A percentile compares a stretch with the other conserved stretches of the same genome.
These are phyloP conservation scores for Gastrolobium bilobum DNA, from an alignment of 306 rosid species.

Conservation along the genomic window DNA sequence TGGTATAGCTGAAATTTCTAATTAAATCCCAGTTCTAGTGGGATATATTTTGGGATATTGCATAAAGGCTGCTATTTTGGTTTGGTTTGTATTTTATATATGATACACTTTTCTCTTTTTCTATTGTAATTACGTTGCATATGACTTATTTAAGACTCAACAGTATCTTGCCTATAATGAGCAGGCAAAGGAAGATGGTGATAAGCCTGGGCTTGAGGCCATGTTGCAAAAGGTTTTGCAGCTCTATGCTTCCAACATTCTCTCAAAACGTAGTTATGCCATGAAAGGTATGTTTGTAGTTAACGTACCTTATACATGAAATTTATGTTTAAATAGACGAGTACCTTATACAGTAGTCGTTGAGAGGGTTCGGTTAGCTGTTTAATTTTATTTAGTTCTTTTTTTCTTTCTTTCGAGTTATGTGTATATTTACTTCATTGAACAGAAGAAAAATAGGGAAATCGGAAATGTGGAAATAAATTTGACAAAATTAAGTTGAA, in stretches of 20 bases:
- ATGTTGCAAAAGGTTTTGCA: conserved; percentile 96
- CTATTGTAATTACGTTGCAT: not conserved
- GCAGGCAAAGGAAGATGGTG: conserved; percentile 94
- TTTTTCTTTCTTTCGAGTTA: conserved; percentile 6
- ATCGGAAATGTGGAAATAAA: conserved; percentile 1
- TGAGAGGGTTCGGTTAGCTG: not conserved
- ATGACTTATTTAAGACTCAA: conserved; percentile 25
- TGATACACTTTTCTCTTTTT: conserved; percentile 26
- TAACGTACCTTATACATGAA: conserved; percentile 1
- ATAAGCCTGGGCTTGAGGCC: conserved; percentile 97
- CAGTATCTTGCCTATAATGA: conserved; percentile 49
- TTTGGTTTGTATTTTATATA: conserved; percentile 16
- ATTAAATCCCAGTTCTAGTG: conserved; percentile 1
- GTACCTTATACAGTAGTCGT: conserved; percentile 12
- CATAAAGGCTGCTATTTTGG: conserved; percentile 14
- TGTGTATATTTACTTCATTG: conserved; percentile 27
- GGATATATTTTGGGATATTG: conserved; percentile 28
- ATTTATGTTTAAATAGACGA: conserved; percentile 35
- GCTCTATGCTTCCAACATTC: conserved; percentile 87
- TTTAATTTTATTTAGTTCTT: not conserved
- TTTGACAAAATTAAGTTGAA: conserved; percentile 26
- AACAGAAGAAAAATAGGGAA: conserved; percentile 33
- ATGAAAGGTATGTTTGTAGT: conserved; percentile 65
- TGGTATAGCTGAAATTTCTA: conserved; percentile 30
- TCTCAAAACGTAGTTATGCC: conserved; percentile 85